A percentile compares a stretch with the other conserved stretches of the same genome.
phyloP scores from a whole-genome alignment of 1,139 yeast genomes.

The Sporopachydermia cereana region DNA sequence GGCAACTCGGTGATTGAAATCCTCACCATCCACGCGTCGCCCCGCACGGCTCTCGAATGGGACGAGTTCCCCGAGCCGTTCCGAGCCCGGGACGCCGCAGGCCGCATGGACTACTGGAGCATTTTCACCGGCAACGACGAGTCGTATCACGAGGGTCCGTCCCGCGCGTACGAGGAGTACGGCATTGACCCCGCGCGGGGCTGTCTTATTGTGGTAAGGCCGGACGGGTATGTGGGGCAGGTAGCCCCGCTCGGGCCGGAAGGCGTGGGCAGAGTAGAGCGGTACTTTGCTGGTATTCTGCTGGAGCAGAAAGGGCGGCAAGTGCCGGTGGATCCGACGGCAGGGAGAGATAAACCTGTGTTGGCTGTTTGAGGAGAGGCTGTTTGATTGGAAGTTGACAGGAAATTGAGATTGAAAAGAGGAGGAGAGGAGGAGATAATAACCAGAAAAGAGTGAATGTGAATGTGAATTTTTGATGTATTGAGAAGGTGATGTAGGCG shows the following conservation, averaged over 20 bases:
- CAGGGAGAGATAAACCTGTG: conserved; percentile 8
- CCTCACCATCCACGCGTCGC: conserved; percentile 19
- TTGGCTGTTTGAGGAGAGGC: conserved; percentile 8
- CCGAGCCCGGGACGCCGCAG: conserved; percentile 20
- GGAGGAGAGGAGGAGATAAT: neutral
- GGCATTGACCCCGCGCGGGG: conserved; percentile 22
- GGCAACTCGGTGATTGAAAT: conserved; percentile 21
- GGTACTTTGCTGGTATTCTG: conserved; percentile 20
- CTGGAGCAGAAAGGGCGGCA: conserved; percentile 14
- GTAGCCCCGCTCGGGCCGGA: conserved; percentile 16
- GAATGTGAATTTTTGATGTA: too few species aligned
- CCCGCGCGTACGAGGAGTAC: conserved; percentile 20
- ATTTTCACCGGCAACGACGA: conserved; percentile 21
- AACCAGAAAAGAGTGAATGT: neutral
- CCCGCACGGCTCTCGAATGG: conserved; percentile 19
- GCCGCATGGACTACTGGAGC: conserved; percentile 25
- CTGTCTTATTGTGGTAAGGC: conserved; percentile 23
- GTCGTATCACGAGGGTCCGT: conserved; percentile 19
- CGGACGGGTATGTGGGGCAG: conserved; percentile 27
- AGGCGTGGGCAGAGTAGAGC: conserved; percentile 18
- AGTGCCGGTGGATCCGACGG: conserved; percentile 6
- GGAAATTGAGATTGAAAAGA: neutral
- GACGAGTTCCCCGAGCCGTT: conserved; percentile 23
- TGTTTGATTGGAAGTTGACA: neutral
- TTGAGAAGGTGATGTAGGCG: too few species aligned